Conservation (phyloP, 345 rosid genomes). For the Conringia planisiliqua region DNA sequence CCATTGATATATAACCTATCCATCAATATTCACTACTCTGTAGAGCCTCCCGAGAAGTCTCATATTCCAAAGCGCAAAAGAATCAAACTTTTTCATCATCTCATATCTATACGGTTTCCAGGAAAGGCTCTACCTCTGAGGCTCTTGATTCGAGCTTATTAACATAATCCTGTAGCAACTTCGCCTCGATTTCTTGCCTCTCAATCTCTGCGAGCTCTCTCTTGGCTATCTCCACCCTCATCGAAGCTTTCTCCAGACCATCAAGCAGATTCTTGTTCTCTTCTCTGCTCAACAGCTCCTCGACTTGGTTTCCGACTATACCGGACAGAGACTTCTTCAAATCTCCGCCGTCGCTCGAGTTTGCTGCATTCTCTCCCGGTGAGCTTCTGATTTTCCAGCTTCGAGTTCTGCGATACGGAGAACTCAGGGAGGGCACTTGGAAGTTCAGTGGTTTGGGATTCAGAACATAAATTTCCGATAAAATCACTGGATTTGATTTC, state of each 20-base stretch:
- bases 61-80: background rate
- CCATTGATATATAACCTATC: background rate
- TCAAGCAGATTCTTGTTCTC: slow-evolving; percentile 74
- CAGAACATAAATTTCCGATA: background rate
- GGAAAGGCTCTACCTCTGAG: slow-evolving; percentile 46
- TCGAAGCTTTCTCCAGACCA: slow-evolving; percentile 69
- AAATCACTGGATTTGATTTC: slow-evolving; percentile 12
- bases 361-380: slow-evolving; percentile 22
- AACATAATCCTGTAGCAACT: slow-evolving; percentile 45
- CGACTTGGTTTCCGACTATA: slow-evolving; percentile 59
- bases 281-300: slow-evolving; percentile 61
- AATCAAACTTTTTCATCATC: background rate
- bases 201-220: slow-evolving; percentile 69
- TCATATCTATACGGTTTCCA: background rate
- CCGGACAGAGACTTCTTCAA: slow-evolving; percentile 64
- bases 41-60: background rate
- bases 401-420: slow-evolving; percentile 21
- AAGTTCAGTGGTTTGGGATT: background rate
- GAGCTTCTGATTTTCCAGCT: slow-evolving; percentile 36
- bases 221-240: slow-evolving; percentile 73
- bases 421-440: background rate
- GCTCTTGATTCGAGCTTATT: slow-evolving; percentile 61
- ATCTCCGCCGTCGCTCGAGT: slow-evolving; percentile 21
- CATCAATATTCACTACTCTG: background rate
- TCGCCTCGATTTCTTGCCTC: slow-evolving; percentile 65